phyloP scores from a whole-genome alignment of 1,139 yeast species.

The Yamadazyma spencermartinsiae region DNA sequence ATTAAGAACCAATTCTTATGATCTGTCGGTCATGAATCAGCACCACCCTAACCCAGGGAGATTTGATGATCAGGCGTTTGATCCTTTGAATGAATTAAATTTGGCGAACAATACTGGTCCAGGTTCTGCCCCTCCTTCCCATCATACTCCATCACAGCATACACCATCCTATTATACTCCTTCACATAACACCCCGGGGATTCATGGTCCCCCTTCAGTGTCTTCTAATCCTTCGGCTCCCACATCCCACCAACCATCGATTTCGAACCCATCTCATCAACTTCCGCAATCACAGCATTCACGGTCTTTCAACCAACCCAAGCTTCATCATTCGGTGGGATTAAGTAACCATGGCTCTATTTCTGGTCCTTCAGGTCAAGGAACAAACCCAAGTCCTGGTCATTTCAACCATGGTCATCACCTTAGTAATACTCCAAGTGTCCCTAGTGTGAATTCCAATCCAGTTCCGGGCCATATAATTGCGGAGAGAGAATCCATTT shows the following conservation, averaged over 20 bases:
- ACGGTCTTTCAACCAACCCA: not conserved
- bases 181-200: not conserved
- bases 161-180: slow-evolving; percentile 1
- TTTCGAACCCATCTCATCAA: not conserved
- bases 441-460: slow-evolving; percentile 2
- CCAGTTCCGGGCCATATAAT: slow-evolving; percentile 1
- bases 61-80: not conserved
- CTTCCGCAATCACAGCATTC: slow-evolving; percentile 1
- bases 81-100: not conserved
- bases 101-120: not conserved
- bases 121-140: slow-evolving; percentile 1
- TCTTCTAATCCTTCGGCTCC: slow-evolving; percentile 1
- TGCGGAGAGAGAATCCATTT: slow-evolving; percentile 11
- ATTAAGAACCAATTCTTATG: slow-evolving; percentile 1
- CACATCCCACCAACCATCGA: slow-evolving; percentile 1
- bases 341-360: not conserved
- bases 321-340: slow-evolving; percentile 1
- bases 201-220: slow-evolving; percentile 3
- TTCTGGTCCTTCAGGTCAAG: slow-evolving; percentile 1
- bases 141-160: slow-evolving; percentile 1
- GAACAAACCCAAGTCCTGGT: slow-evolving; percentile 3
- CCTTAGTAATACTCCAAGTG: slow-evolving; percentile 7
- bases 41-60: not conserved
- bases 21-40: slow-evolving; percentile 1
- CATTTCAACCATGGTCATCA: slow-evolving; percentile 4